Percentiles rank a stretch among this genome's conserved stretches.
Conservation (phyloP, 306 rosid genomes). For the Leucaena leucocephala region DNA sequence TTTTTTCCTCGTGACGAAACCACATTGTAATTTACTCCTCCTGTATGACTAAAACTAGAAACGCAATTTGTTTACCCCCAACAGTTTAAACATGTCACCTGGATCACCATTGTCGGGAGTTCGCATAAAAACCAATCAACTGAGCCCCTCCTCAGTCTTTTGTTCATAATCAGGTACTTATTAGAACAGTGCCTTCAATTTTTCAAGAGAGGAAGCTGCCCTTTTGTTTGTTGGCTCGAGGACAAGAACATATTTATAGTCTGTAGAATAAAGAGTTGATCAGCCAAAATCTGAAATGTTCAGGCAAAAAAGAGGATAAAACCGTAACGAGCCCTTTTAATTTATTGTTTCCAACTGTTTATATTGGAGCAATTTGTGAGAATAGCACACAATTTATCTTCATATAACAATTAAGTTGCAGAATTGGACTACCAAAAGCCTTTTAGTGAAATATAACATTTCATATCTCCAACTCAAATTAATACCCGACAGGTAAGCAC, state of each 20-base stretch:
- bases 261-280: constrained; percentile 53
- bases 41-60: constrained; percentile 31
- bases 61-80: constrained; percentile 28
- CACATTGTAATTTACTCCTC: constrained; percentile 39
- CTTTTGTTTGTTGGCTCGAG: constrained; percentile 99
- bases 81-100: constrained; percentile 19
- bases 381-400: constrained; percentile 5
- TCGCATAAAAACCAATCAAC: constrained; percentile 11
- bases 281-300: constrained; percentile 6
- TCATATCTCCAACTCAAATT: constrained; percentile 11
- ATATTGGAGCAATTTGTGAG: constrained; percentile 11
- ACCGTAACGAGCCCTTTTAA: not conserved
- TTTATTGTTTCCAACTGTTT: not conserved
- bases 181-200: constrained; percentile 74
- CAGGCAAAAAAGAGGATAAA: constrained; percentile 12
- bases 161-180: constrained; percentile 37
- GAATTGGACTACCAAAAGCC: constrained; percentile 1
- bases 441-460: constrained; percentile 12
- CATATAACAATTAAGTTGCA: constrained; percentile 11
- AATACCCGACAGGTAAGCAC: not conserved
- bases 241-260: constrained; percentile 80
- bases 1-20: constrained; percentile 27
- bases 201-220: constrained; percentile 79
- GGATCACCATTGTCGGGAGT: constrained; percentile 20
- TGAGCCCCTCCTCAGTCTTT: constrained; percentile 19